These are phyloP conservation scores for Nadsonia starkeyi-henricii DNA, from an alignment of 1,139 yeast genomes.

Conservation along the genomic window DNA sequence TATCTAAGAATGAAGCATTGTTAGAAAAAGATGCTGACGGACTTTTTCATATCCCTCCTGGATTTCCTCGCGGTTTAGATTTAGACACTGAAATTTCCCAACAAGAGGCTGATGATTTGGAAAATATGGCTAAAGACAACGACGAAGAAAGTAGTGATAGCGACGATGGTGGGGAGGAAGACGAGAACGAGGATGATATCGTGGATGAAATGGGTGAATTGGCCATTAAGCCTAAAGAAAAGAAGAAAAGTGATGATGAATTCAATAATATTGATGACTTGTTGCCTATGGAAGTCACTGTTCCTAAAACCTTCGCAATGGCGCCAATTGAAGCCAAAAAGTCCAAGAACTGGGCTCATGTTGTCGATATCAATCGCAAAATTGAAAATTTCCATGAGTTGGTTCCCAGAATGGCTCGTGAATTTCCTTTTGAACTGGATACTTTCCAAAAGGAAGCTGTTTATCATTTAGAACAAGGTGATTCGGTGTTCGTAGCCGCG, in stretches of 20 bases:
- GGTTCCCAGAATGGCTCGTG: conserved; percentile 86
- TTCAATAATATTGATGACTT: conserved; percentile 50
- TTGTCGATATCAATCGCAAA: conserved; percentile 73
- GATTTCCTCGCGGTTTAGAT: conserved; percentile 58
- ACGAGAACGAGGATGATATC: conserved; percentile 5
- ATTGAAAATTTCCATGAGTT: conserved; percentile 74
- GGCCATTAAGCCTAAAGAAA: conserved; percentile 1
- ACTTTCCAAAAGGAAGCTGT: conserved; percentile 95
- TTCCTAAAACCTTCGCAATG: conserved; percentile 26
- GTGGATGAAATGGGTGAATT: conserved; percentile 3
- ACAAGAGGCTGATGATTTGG: conserved; percentile 14
- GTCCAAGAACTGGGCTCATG: conserved; percentile 83
- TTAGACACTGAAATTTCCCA: conserved; percentile 15
- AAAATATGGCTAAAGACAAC: conserved; percentile 2
- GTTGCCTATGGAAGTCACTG: conserved; percentile 50
- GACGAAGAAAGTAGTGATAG: conserved; percentile 6
- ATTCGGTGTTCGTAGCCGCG: conserved; percentile 95
- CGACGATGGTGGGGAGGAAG: conserved; percentile 9
- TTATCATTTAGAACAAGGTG: conserved; percentile 91
- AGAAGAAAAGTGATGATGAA: conserved; percentile 4
- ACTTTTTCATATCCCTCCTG: conserved; percentile 70
- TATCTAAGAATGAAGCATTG: conserved; percentile 24
- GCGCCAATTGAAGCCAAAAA: conserved; percentile 24
- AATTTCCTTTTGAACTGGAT: conserved; percentile 88
- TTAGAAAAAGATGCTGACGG: conserved; percentile 64